Evolutionary conservation across 495 filamentous ascomycete species (phyloP), one percentile per base, ranked within the genome.

Genomic region (Xylaria intraflava): DNA sequence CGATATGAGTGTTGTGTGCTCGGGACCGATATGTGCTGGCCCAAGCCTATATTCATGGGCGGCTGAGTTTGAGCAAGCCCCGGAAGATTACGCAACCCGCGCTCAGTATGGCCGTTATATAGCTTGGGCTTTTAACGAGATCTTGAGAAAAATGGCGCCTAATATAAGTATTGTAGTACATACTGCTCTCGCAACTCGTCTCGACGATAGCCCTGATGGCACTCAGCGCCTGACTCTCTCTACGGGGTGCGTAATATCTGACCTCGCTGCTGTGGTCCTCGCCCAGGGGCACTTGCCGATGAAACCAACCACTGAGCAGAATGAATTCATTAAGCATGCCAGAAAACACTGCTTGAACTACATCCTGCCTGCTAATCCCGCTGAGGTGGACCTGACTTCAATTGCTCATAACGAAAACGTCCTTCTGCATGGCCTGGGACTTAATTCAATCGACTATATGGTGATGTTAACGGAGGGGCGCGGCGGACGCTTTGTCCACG

Each of bases 251-350:
- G 53, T 33, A 42, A n/a, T 62, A 22, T 27, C 52, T 11, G 38
- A 45, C 35, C 52, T 62, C 19, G 8, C 57, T 22, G 60, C 57
- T 9, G 60, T 62, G 19, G 47, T 57, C 20, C 60, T 62, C n/a
- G 46, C 60, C 23, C 60, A 62, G 52, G 60, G 57, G n/a, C 60
- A 62, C 40, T 30, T 62, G 27, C 56, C 60, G 12, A n/a, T 52
- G 2, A 20, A 46, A 11, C 30, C 26, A 2, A 36, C 30, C 39
- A 10, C 26, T n/a, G 17, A 19, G 9, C 27, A 49, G 17, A n/a
- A 49, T 2, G 14, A 9, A 26, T 17, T 30, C 14, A 23, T 29
- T 2, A 49, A 10, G 20, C 35, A 35, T 11, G 30, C 46, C 22
- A 11, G 24, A 5, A 20, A 7, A 12, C 10, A 49, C n/a, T 35